A percentile compares a stretch with the other conserved stretches of the same genome.
Conservation (phyloP, 2,329 filamentous ascomycete species). For the Orbilia oligospora region DNA sequence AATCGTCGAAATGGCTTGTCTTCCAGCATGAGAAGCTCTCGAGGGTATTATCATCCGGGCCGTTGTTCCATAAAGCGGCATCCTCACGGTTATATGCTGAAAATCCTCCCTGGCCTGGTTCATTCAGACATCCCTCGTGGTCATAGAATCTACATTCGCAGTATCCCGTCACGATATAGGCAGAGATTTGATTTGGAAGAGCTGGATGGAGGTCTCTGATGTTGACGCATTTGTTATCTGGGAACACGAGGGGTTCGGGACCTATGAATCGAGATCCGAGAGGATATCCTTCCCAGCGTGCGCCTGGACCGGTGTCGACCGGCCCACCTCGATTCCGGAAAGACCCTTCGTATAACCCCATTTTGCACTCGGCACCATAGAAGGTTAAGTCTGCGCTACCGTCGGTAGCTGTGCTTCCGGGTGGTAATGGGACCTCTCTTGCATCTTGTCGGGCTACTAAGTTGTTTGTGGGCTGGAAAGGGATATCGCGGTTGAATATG, state of each 20-base stretch:
- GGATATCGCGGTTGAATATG: background rate
- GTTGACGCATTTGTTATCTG: background rate
- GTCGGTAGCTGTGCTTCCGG: background rate
- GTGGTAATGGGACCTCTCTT: background rate
- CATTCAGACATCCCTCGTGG: background rate
- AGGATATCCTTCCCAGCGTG: slow-evolving; percentile 2
- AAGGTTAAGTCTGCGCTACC: background rate
- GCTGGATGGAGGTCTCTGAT: background rate
- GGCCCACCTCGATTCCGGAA: background rate
- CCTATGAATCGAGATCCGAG: background rate
- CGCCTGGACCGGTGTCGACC: background rate
- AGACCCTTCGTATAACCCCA: background rate
- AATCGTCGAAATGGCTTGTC: background rate
- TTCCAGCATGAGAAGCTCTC: slow-evolving; percentile 22
- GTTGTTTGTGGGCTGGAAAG: too few relatives aligned
- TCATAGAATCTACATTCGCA: slow-evolving; percentile 1
- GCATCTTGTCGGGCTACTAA: background rate
- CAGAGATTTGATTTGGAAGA: background rate
- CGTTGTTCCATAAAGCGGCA: background rate
- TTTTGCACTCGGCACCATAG: slow-evolving; percentile 6
- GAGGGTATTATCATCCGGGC: background rate
- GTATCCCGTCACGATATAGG: background rate
- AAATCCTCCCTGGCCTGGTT: background rate
- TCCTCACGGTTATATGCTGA: slow-evolving; percentile 25
- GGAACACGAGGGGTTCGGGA: background rate